Conservation (phyloP, 805 yeast genomes). For the Wickerhamiella brachini region DNA sequence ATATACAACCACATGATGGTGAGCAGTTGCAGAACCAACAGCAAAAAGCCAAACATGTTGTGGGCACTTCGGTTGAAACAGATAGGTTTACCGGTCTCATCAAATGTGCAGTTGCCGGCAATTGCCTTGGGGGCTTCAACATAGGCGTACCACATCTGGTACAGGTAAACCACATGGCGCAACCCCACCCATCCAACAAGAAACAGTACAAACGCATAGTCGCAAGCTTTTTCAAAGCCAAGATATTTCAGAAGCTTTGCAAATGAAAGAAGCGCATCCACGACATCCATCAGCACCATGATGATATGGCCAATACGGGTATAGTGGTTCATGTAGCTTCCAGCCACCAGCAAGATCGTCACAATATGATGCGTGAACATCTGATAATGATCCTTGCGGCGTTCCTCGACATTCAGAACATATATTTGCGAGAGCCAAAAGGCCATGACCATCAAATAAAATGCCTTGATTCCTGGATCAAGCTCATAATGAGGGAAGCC, state of each 20-base stretch:
- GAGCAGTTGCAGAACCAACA: conserved; percentile 53
- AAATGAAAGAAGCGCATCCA: conserved; percentile 52
- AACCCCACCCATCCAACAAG: conserved; percentile 53
- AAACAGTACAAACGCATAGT: conserved; percentile 52
- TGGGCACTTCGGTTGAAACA: conserved; percentile 25
- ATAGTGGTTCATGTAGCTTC: conserved; percentile 62
- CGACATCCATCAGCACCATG: conserved; percentile 68
- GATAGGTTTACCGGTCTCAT: conserved; percentile 13
- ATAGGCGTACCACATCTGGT: conserved; percentile 47
- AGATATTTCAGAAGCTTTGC: conserved; percentile 73
- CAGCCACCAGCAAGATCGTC: conserved; percentile 50
- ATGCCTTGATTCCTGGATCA: conserved; percentile 40
- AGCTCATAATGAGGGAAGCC: conserved; percentile 66
- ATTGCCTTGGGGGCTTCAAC: conserved; percentile 31
- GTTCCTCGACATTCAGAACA: conserved; percentile 62
- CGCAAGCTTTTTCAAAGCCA: conserved; percentile 48
- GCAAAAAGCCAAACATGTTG: conserved; percentile 36
- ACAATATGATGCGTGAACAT: conserved; percentile 85
- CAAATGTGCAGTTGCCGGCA: conserved; percentile 15
- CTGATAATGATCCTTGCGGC: conserved; percentile 69
- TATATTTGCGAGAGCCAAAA: conserved; percentile 72
- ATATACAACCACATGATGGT: conserved; percentile 61
- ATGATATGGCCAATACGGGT: conserved; percentile 69
- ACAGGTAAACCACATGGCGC: conserved; percentile 64
- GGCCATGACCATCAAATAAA: conserved; percentile 59